Base-by-base conservation (phyloP, 768 basidiomycete species). In the Suillus clintonianus region DNA sequence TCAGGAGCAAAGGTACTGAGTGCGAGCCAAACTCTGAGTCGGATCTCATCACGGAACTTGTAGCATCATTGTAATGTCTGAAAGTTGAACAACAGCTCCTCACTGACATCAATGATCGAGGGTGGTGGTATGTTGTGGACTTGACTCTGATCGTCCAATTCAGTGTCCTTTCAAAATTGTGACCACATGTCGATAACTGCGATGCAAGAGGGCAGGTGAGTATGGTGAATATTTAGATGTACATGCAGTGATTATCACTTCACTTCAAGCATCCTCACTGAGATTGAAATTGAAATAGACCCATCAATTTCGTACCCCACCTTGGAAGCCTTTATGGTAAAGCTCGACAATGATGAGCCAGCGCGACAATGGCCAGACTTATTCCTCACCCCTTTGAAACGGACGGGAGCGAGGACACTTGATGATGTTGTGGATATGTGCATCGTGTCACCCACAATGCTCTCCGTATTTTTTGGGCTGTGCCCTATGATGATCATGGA, bases 401-500 rank as follows among this genome's bases (percentile, higher is more conserved):
- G 13, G 3, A 60, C 43, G 59, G 63, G 63, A 57, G 59, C 30
- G 50, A 36, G n/a, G 36, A 27, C n/a, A 11, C 47, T 64, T 0
- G 63, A 64, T 19, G 59, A 64, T 24, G 34, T 36, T 36, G 34
- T 36, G 2, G 34, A 36, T 36, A 41, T 60, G 59, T 36, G 45
- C 30, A 53, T 64, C 13, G 48, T 64, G 10, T 60, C 63, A 14
- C 50, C 59, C 5, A 42, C 34, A 50, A 64, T 27, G 14, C 50
- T 60, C 39, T 53, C 34, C 22, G 39, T 64, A 39, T 51, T 64
- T 7, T 39, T 42, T 34, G 3, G 19, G 4, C 63, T 64, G 13
- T 24, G 37, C 13, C 63, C 63, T 19, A 13, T 64, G 2, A 51
- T 64, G 39, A 60, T 64, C n/a, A 64, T 64, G 63, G 59, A 64